Conservation (phyloP, 768 basidiomycete genomes). For the Termitomyces bulborhizus region DNA sequence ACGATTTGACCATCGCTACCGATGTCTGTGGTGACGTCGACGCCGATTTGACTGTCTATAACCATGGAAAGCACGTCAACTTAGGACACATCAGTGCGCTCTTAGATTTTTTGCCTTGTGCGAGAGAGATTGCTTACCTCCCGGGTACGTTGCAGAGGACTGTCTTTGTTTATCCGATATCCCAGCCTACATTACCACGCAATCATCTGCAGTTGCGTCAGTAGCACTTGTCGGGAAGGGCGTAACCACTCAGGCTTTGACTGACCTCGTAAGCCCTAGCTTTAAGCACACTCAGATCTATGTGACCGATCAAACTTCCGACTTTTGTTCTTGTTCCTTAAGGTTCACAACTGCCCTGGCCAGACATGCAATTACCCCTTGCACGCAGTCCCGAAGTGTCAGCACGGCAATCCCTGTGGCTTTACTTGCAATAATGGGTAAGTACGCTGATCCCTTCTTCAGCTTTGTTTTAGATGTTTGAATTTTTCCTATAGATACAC, state of each 20-base stretch:
- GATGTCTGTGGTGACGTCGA: conserved; percentile 37
- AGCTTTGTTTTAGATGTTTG: background rate
- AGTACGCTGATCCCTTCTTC: conserved; percentile 16
- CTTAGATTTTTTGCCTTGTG: background rate
- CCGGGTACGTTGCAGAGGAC: conserved; percentile 21
- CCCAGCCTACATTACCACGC: conserved; percentile 26
- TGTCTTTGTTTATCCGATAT: conserved; percentile 39
- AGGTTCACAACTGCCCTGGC: conserved; percentile 8
- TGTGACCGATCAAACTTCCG: background rate
- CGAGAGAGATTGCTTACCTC: background rate
- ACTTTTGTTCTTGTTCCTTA: background rate
- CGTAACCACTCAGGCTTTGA: conserved; percentile 23
- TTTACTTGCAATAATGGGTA: conserved; percentile 40
- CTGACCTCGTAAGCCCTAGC: conserved; percentile 24
- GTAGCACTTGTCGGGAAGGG: conserved; percentile 23
- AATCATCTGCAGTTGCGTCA: conserved; percentile 23
- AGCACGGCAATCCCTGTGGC: conserved; percentile 30
- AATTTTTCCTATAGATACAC: conserved; percentile 1
- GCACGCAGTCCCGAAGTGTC: conserved; percentile 32
- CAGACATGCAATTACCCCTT: conserved; percentile 33
- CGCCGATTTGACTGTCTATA: conserved; percentile 22
- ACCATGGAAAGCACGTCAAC: conserved; percentile 15
- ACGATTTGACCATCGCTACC: conserved; percentile 3
- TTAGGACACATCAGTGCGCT: conserved; percentile 27
- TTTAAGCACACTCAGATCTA: background rate